Conservation (phyloP, 2,329 filamentous ascomycete genomes). For the Pseudogymnoascus sp. region DNA sequence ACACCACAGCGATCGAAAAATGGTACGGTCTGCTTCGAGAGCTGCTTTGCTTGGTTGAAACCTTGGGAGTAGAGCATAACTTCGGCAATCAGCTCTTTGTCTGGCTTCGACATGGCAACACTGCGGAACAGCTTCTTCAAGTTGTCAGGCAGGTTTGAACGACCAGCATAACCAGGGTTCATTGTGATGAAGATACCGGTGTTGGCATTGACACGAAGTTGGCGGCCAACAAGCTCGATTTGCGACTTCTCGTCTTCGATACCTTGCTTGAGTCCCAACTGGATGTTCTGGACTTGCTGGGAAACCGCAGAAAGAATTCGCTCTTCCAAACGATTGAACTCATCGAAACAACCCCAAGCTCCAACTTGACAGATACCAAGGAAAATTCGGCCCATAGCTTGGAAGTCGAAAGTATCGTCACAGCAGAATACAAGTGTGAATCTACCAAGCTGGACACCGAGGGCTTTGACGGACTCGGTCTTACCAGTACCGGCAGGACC, state of each 20-base stretch:
- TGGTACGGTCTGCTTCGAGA: conserved; percentile 92
- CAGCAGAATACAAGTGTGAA: conserved; percentile 99
- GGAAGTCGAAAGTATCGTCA: conserved; percentile 99
- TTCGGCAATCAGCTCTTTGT: conserved; percentile 98
- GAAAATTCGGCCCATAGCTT: conserved; percentile 99
- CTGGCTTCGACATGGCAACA: conserved; percentile 98
- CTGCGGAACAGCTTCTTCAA: conserved; percentile 99
- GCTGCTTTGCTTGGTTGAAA: conserved; percentile 88
- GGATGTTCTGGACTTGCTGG: conserved; percentile 98
- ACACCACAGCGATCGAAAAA: conserved; percentile 91
- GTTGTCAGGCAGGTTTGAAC: conserved; percentile 97
- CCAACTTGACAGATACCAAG: conserved; percentile 97
- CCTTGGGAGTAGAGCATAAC: conserved; percentile 99
- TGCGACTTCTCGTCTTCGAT: conserved; percentile 74
- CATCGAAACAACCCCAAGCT: conserved; percentile 99
- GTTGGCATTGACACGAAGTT: conserved; percentile 80
- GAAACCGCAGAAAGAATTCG: conserved; percentile 96
- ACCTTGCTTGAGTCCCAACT: conserved; percentile 83
- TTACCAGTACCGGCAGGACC: conserved; percentile 97
- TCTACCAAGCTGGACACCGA: conserved; percentile 90
- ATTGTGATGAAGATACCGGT: conserved; percentile 99
- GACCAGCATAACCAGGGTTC: conserved; percentile 97
- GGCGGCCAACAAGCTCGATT: conserved; percentile 89
- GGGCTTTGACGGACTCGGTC: conserved; percentile 96
- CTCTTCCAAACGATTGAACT: conserved; percentile 98